Conservation (phyloP, 495 filamentous ascomycete species). For the Trichoderma parareesei region DNA sequence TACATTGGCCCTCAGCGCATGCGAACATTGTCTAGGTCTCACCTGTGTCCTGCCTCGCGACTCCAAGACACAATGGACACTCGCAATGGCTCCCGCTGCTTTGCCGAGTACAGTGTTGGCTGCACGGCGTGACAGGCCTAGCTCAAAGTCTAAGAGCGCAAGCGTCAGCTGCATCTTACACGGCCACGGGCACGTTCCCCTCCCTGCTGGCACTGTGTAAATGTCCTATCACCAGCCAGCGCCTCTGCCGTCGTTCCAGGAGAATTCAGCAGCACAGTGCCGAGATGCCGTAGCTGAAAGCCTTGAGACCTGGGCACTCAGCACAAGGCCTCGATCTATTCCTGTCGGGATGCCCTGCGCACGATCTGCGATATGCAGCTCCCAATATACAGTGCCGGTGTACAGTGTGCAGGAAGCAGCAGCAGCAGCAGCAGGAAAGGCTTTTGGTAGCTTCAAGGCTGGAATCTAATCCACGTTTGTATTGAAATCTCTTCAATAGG, state of each 20-base stretch:
- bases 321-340: too few relatives aligned
- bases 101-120: neutral
- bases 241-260: too few relatives aligned
- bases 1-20: neutral
- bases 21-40: slow-evolving; percentile 6
- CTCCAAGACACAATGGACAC: neutral
- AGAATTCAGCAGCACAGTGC: too few relatives aligned
- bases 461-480: too few relatives aligned
- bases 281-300: too few relatives aligned
- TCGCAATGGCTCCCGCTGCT: neutral
- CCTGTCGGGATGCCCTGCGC: neutral
- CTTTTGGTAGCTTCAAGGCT: too few relatives aligned
- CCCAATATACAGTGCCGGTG: neutral
- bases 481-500: neutral
- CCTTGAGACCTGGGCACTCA: too few relatives aligned
- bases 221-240: too few relatives aligned
- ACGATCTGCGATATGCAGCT: neutral
- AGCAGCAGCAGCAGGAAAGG: too few relatives aligned
- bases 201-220: too few relatives aligned
- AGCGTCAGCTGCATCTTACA: neutral
- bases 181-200: neutral
- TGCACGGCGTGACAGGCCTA: neutral
- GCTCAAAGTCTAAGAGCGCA: neutral
- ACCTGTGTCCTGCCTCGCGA: neutral
- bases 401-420: too few relatives aligned